Percentiles rank a stretch among this genome's conserved stretches.
These are phyloP conservation scores for Clonostachys rhizophaga DNA, from an alignment of 2,329 filamentous ascomycete species.

Conservation along the genomic window DNA sequence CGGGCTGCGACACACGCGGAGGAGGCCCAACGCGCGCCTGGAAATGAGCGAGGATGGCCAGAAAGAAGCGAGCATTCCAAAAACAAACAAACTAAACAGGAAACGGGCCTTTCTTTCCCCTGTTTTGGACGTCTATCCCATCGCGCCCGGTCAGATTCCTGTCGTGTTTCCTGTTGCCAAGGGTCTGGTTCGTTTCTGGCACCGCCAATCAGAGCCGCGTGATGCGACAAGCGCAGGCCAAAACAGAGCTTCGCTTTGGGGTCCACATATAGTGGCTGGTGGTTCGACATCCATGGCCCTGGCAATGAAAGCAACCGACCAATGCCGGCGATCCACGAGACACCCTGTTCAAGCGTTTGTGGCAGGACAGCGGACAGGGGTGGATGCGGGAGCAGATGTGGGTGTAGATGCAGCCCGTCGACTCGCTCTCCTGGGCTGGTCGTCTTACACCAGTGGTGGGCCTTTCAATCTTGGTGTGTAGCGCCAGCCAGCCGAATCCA, in stretches of 20 bases:
- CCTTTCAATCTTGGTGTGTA: conserved; percentile 26
- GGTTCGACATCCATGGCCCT: neutral
- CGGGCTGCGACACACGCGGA: too few species aligned
- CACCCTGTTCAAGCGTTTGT: conserved; percentile 14
- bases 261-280: too few species aligned
- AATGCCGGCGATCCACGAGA: conserved; percentile 24
- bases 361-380: conserved; percentile 10
- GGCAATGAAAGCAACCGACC: conserved; percentile 10
- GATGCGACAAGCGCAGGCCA: neutral
- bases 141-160: too few species aligned
- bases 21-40: too few species aligned
- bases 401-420: conserved; percentile 18
- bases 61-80: too few species aligned
- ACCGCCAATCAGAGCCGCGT: conserved; percentile 1
- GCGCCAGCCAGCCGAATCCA: conserved; percentile 26
- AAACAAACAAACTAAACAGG: too few species aligned
- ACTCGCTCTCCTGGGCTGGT: conserved; percentile 29
- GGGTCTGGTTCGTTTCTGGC: conserved; percentile 3
- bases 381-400: neutral
- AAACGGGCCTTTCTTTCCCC: too few species aligned
- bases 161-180: conserved; percentile 2
- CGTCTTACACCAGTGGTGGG: conserved; percentile 29
- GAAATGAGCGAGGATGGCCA: too few species aligned
- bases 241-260: too few species aligned
- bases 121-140: too few species aligned